These are phyloP conservation scores for Hibiscus syriacus DNA, from an alignment of 345 rosid species.

Conservation along the genomic window DNA sequence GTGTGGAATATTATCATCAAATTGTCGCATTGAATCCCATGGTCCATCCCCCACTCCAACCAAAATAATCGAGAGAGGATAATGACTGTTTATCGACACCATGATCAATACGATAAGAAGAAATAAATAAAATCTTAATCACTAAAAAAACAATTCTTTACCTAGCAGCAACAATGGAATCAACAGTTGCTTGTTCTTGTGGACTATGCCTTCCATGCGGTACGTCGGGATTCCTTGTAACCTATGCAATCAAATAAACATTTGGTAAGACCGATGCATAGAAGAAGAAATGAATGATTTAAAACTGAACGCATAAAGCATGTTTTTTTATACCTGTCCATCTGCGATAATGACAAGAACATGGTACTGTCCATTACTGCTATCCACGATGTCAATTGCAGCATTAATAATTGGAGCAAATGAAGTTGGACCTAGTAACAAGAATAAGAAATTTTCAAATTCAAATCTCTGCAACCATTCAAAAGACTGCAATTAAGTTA, in stretches of 20 bases:
- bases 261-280: background rate
- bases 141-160: background rate
- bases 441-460: background rate
- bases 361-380: slow-evolving; percentile 67
- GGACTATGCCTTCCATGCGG: too few species aligned
- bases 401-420: slow-evolving; percentile 86
- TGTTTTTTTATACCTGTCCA: too few species aligned
- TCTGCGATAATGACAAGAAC: slow-evolving; percentile 88
- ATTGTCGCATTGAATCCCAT: slow-evolving; percentile 83
- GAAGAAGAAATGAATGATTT: background rate
- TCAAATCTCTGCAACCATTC: background rate
- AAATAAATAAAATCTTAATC: background rate
- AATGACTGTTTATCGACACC: slow-evolving; percentile 36
- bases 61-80: slow-evolving; percentile 79
- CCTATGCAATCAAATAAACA: slow-evolving; percentile 28
- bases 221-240: slow-evolving; percentile 56
- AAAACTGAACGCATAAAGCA: background rate
- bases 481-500: too few species aligned
- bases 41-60: slow-evolving; percentile 99
- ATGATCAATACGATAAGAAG: slow-evolving; percentile 17
- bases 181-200: too few species aligned
- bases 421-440: slow-evolving; percentile 79
- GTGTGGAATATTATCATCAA: slow-evolving; percentile 85
- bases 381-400: slow-evolving; percentile 74
- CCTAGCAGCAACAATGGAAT: too few species aligned